phyloP scores from a whole-genome alignment of 2,329 filamentous ascomycete species.

The Botryotinia convoluta region DNA sequence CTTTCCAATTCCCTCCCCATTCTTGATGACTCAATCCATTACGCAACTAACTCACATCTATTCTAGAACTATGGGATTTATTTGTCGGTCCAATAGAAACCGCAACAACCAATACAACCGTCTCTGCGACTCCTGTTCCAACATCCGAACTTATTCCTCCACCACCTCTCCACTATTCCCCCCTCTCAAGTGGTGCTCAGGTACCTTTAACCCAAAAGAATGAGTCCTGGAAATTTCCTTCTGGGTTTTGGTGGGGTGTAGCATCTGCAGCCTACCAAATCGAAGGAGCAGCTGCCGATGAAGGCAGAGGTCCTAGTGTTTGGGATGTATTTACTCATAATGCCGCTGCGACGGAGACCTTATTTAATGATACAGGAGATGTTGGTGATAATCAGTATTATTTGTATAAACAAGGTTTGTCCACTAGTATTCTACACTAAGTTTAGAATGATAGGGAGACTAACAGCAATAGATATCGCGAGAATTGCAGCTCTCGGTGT shows the following conservation, averaged over 20 bases:
- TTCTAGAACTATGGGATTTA: conserved; percentile 28
- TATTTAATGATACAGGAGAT: conserved; percentile 48
- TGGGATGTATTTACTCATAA: conserved; percentile 41
- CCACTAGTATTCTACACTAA: neutral
- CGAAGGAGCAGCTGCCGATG: conserved; percentile 46
- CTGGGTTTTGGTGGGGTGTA: conserved; percentile 49
- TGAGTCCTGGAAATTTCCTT: conserved; percentile 33
- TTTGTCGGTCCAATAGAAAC: conserved; percentile 31
- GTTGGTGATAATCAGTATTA: conserved; percentile 42
- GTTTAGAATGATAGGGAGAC: neutral
- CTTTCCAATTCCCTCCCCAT: neutral
- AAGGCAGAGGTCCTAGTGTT: conserved; percentile 45
- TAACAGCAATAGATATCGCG: conserved; percentile 44
- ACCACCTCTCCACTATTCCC: conserved; percentile 27
- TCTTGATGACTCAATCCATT: neutral
- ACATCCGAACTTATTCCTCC: conserved; percentile 31
- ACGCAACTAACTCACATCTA: neutral
- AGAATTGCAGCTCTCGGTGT: conserved; percentile 52
- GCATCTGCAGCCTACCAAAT: conserved; percentile 48
- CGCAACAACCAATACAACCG: conserved; percentile 30
- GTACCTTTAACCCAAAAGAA: conserved; percentile 25
- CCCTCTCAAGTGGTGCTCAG: conserved; percentile 27
- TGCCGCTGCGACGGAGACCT: conserved; percentile 20
- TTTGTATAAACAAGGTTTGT: conserved; percentile 52
- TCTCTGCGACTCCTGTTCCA: conserved; percentile 30